Base-by-base conservation (phyloP, 2,329 filamentous ascomycete genomes). In the Talaromyces sp. region DNA sequence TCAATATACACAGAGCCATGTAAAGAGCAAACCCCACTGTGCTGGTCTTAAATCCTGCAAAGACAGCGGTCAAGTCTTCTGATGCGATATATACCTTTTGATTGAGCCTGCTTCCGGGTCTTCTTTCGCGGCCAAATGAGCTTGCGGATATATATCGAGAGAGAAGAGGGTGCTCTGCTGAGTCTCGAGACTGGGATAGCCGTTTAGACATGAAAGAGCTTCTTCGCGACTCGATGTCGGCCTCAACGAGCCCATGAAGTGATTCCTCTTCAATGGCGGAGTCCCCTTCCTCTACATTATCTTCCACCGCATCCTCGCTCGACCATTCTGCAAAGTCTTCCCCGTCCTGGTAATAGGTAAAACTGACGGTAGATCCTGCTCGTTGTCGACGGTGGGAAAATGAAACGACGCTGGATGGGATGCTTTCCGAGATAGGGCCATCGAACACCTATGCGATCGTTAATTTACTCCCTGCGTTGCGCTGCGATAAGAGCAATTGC, bases 61-160 rank as follows among this genome's bases (percentile, higher is more conserved):
- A 86, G 24, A 92, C 93, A 64, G 97, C 91, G 1, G 91, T 97
- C 58, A 99, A 78, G 70, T 99, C 94, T 72, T 99, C 94, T 37
- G 90, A 96, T 53, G 86, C 80, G 74, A 99, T 91, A 72, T 97
- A 94, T 20, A 97, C 82, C 75, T 97, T 97, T 72, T 99, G 94
- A 65, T 83, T 95, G 24, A 83, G 79, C 52, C 89, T 85, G 37
- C 85, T 84, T 10, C 82, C 83, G 36, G 77, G 78, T 45, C 82
- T 83, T 57, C 77, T 75, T 27, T 81, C 80, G 65, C 88, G 90
- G 27, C 78, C 81, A 57, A 86, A 82, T 11, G 90, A 94, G 47
- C 82, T 82, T 24, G 78, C 80, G 60, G 89, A 95, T 55, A 87
- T 85, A 54, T 84, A 84, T 57, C 88, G 83, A 45, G 91, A 81